phyloP scores from a whole-genome alignment of 768 basidiomycete species.

The Punctularia strigosozonata region DNA sequence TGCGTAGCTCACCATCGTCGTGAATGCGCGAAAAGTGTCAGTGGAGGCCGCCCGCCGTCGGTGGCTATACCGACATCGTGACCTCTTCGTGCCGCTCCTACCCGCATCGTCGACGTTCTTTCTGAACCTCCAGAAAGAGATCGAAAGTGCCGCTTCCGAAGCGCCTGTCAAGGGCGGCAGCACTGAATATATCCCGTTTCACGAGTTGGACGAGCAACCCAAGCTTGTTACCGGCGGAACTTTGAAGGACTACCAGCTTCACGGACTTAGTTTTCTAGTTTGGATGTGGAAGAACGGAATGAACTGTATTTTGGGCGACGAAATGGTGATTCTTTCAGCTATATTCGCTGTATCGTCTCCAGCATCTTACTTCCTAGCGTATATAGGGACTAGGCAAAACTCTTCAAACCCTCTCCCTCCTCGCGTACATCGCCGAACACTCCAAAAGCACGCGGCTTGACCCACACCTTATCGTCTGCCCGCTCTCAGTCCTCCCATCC shows the following conservation, averaged over 20 bases:
- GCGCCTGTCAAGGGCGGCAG: slow-evolving; percentile 11
- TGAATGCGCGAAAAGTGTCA: slow-evolving; percentile 23
- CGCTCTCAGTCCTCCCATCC: slow-evolving; percentile 51
- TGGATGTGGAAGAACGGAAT: slow-evolving; percentile 64
- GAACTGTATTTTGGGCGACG: slow-evolving; percentile 65
- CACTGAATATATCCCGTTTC: slow-evolving; percentile 21
- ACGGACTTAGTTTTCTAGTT: slow-evolving; percentile 54
- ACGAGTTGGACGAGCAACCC: slow-evolving; percentile 34
- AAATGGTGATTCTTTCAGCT: slow-evolving; percentile 26
- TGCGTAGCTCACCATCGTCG: slow-evolving; percentile 27
- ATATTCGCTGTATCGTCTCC: background rate
- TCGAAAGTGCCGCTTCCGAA: no score
- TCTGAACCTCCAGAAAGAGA: slow-evolving; percentile 20
- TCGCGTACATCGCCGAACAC: slow-evolving; percentile 54
- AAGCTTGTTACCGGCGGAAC: slow-evolving; percentile 37
- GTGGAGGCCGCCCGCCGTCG: slow-evolving; percentile 30
- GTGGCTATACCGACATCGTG: slow-evolving; percentile 33
- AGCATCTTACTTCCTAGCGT: slow-evolving; percentile 1
- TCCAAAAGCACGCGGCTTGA: slow-evolving; percentile 30
- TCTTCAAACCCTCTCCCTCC: slow-evolving; percentile 50
- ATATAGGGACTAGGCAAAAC: slow-evolving; percentile 63
- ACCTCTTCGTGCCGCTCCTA: slow-evolving; percentile 35
- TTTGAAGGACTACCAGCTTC: slow-evolving; percentile 69
- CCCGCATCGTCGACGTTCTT: slow-evolving; percentile 27
- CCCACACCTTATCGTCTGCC: slow-evolving; percentile 65